These are phyloP conservation scores for Geum urbanum DNA, from an alignment of 306 rosid species.

Conservation along the genomic window DNA sequence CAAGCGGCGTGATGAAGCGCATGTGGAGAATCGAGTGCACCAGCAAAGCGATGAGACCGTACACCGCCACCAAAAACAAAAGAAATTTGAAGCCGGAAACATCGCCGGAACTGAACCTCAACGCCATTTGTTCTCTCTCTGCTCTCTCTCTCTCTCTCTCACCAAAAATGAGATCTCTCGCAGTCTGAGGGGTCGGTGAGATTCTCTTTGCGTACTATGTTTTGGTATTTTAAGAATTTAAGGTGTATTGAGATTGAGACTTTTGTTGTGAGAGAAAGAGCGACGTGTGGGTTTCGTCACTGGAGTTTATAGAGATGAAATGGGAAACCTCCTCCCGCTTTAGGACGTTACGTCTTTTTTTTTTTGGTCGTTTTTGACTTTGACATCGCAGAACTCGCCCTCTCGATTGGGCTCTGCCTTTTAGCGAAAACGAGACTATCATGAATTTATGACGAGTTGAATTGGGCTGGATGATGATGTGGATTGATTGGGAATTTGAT, in stretches of 20 bases:
- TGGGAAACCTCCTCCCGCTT: background rate
- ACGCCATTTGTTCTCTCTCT: slow-evolving; percentile 44
- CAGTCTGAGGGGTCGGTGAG: background rate
- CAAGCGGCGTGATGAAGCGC: slow-evolving; percentile 74
- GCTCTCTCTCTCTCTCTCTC: too few relatives aligned
- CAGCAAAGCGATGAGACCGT: slow-evolving; percentile 62
- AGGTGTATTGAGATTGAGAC: too few relatives aligned
- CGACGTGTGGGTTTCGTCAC: background rate
- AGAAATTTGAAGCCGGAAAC: slow-evolving; percentile 61
- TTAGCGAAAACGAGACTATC: too few relatives aligned
- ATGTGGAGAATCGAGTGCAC: slow-evolving; percentile 57
- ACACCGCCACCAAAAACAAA: slow-evolving; percentile 42
- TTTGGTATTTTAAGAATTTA: background rate
- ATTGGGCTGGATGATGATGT: too few relatives aligned
- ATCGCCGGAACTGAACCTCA: slow-evolving; percentile 51
- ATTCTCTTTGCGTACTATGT: background rate
- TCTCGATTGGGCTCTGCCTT: background rate
- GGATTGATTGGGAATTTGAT: too few relatives aligned
- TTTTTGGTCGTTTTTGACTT: background rate
- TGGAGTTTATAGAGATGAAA: background rate
- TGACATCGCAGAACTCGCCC: background rate
- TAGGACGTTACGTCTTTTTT: background rate
- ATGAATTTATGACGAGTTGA: too few relatives aligned
- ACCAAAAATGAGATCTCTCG: background rate
- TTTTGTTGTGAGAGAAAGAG: background rate